A percentile compares a stretch with the other conserved stretches of the same genome.
Conservation (phyloP, 345 rosid genomes). For the Gossypium turneri region DNA sequence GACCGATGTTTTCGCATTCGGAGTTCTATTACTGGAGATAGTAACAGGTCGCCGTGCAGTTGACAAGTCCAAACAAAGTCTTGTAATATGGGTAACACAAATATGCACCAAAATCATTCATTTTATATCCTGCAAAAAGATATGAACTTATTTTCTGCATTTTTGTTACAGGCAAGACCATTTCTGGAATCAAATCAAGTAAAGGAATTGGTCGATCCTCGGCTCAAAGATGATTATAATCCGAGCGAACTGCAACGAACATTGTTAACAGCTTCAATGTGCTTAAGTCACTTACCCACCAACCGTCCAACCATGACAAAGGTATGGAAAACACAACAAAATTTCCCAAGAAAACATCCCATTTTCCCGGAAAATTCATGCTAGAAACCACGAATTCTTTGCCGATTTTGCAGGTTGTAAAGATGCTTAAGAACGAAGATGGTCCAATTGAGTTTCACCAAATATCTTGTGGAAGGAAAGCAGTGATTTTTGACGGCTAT, state of each 20-base stretch:
- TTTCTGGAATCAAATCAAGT: slow-evolving; percentile 45
- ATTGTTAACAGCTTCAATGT: slow-evolving; percentile 65
- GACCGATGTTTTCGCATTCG: slow-evolving; percentile 87
- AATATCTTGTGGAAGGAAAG: slow-evolving; percentile 35
- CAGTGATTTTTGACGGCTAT: slow-evolving; percentile 43
- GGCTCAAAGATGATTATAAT: slow-evolving; percentile 48
- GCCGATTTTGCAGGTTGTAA: slow-evolving; percentile 41
- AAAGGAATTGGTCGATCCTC: slow-evolving; percentile 59
- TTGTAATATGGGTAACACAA: slow-evolving; percentile 79
- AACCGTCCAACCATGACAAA: slow-evolving; percentile 73
- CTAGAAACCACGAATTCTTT: neutral
- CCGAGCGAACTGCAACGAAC: slow-evolving; percentile 53
- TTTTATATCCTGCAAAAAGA: neutral
- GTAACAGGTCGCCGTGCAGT: slow-evolving; percentile 90
- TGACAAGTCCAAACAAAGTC: slow-evolving; percentile 68
- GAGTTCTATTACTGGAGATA: slow-evolving; percentile 81
- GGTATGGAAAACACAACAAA: slow-evolving; percentile 29
- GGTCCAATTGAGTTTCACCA: slow-evolving; percentile 40
- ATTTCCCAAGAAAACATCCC: neutral
- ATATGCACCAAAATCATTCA: neutral
- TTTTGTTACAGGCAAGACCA: slow-evolving; percentile 64
- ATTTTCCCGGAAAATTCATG: neutral
- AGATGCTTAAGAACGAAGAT: slow-evolving; percentile 58
- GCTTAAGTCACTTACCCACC: slow-evolving; percentile 59
- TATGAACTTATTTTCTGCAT: neutral